phyloP scores from a whole-genome alignment of 176 grass and related monocot species.

The Oryza nivara region DNA sequence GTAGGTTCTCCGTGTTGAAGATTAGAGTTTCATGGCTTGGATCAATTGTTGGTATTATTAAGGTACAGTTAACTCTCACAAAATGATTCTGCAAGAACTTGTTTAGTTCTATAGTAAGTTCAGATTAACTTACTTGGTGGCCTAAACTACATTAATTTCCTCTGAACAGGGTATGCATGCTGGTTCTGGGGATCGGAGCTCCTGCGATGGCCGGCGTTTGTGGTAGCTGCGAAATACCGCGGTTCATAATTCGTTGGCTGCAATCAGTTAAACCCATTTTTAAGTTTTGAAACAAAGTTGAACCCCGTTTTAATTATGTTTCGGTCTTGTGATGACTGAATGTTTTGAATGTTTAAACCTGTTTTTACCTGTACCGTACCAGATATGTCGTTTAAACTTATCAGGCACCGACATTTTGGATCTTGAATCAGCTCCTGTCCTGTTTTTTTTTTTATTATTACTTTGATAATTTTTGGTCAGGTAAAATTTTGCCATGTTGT shows the following conservation, averaged over 20 bases:
- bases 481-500: not conserved
- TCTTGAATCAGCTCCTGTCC: not conserved
- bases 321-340: slow-evolving; percentile 7
- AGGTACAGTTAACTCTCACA: slow-evolving; percentile 20
- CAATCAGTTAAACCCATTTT: slow-evolving; percentile 17
- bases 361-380: slow-evolving; percentile 4
- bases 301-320: slow-evolving; percentile 18
- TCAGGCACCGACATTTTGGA: not conserved
- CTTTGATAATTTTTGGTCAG: not conserved
- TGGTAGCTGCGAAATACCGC: slow-evolving; percentile 27
- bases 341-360: slow-evolving; percentile 22
- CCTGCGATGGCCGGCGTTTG: slow-evolving; percentile 19
- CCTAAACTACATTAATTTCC: not conserved
- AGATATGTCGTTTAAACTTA: not conserved
- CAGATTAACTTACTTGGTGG: not conserved
- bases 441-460: not conserved
- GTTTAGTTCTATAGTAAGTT: not conserved
- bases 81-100: slow-evolving; percentile 45
- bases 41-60: slow-evolving; percentile 21
- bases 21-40: slow-evolving; percentile 8
- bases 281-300: not conserved
- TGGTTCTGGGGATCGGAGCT: slow-evolving; percentile 22
- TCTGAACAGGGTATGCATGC: slow-evolving; percentile 21
- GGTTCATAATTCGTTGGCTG: slow-evolving; percentile 15
- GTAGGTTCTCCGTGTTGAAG: slow-evolving; percentile 29